A percentile compares a stretch with the other conserved stretches of the same genome.
phyloP scores from a whole-genome alignment of 2,329 filamentous ascomycete species.

The Elsinoe batatas region DNA sequence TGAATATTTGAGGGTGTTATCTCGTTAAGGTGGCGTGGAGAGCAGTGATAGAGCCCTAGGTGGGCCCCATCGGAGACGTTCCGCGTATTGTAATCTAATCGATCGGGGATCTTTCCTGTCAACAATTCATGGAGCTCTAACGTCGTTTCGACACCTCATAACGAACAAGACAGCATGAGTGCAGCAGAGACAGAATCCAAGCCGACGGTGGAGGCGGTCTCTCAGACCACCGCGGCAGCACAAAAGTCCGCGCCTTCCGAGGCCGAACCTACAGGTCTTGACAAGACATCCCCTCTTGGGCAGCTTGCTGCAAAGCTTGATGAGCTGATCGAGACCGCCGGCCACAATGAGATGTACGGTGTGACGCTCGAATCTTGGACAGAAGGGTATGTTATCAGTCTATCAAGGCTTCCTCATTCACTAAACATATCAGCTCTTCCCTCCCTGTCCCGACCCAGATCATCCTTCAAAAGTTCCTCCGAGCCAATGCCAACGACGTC shows the following conservation, averaged over 20 bases:
- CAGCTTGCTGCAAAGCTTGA: slow-evolving; percentile 36
- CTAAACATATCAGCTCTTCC: slow-evolving; percentile 11
- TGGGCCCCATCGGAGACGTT: neutral
- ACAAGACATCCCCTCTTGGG: slow-evolving; percentile 1
- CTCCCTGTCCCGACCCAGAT: slow-evolving; percentile 64
- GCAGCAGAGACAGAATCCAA: neutral
- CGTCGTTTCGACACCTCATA: neutral
- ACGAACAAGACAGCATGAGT: neutral
- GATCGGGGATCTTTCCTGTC: neutral
- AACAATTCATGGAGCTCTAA: neutral
- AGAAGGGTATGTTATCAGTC: slow-evolving; percentile 22
- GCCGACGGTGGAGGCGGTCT: neutral
- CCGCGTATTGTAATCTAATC: neutral
- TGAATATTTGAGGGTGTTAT: no score
- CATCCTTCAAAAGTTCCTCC: slow-evolving; percentile 85
- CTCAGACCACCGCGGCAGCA: neutral
- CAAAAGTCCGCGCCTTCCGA: neutral
- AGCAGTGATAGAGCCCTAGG: neutral
- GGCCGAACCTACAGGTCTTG: neutral
- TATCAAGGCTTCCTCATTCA: slow-evolving; percentile 24
- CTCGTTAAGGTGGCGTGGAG: no score
- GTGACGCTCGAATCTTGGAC: slow-evolving; percentile 46
- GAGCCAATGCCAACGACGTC: slow-evolving; percentile 72
- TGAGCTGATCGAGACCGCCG: slow-evolving; percentile 46
- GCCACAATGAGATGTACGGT: slow-evolving; percentile 77